phyloP scores from a whole-genome alignment of 2,329 filamentous ascomycete genomes.

The Fusarium nematophilum region DNA sequence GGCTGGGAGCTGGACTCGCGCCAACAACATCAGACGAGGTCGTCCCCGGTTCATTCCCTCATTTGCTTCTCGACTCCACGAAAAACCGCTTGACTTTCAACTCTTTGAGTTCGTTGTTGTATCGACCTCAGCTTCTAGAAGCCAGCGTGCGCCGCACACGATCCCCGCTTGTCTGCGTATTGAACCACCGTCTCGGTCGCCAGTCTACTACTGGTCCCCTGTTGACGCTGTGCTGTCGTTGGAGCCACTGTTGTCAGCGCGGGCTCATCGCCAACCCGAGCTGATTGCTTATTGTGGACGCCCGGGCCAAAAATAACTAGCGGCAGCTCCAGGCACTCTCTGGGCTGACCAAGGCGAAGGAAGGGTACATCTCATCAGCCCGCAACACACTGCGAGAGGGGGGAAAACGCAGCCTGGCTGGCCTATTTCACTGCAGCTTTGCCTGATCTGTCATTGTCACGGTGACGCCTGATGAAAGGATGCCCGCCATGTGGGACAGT shows the following conservation, averaged over 20 bases:
- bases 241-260: slow-evolving; percentile 34
- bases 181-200: neutral
- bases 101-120: slow-evolving; percentile 5
- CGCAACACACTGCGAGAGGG: slow-evolving; percentile 1
- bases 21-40: slow-evolving; percentile 24
- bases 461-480: slow-evolving; percentile 28
- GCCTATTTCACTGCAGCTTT: slow-evolving; percentile 4
- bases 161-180: slow-evolving; percentile 1
- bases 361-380: neutral
- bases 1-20: slow-evolving; percentile 38
- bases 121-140: slow-evolving; percentile 22
- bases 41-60: slow-evolving; percentile 16
- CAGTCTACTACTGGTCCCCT: neutral
- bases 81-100: neutral
- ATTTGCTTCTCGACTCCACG: neutral
- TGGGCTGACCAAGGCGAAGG: neutral
- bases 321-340: slow-evolving; percentile 28
- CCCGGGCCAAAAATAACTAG: slow-evolving; percentile 40
- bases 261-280: slow-evolving; percentile 20
- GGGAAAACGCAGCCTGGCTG: neutral
- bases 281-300: slow-evolving; percentile 17
- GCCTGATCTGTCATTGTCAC: slow-evolving; percentile 16
- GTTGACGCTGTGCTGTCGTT: slow-evolving; percentile 3
- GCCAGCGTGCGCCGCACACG: slow-evolving; percentile 18
- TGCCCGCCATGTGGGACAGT: slow-evolving; percentile 44